Base-by-base conservation (phyloP, 345 rosid species). In the Brassica incana region DNA sequence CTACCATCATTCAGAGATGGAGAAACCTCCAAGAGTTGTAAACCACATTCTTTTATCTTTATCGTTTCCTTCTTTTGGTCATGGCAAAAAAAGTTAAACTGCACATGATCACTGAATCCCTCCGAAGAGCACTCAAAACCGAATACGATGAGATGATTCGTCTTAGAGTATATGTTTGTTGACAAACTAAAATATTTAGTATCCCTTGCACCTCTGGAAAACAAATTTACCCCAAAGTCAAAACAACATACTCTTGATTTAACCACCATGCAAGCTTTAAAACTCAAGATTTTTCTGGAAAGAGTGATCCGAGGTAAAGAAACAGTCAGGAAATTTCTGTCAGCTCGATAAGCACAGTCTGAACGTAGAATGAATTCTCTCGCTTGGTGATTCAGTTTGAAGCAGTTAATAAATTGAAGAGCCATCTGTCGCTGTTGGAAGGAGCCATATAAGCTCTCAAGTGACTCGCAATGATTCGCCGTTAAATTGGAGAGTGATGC, bases 331-430 rank as follows among this genome's bases (percentile, higher is more conserved):
- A 8, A 9, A 36, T 36, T 8, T 36, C 43, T 2, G 8, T 36
- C 43, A 36, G 2, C 43, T 36, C 43, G 43, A 36, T 67, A 67
- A 0, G 54, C 52, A 6, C 71, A 67, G 9, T 18, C 16, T 38
- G 71, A 67, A 2, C 2, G 56, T 40, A 67, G 16, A 23, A 67
- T 67, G 71, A 5, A 6, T 5, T 38, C 33, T 40, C 56, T 67
- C 16, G 71, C 56, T 11, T 67, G 16, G 2, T 20, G 16, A 67
- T 40, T 67, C 16, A 67, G 71, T 67, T 40, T 67, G 16, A 10
- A 67, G 56, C 71, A 67, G 56, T 67, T 67, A 11, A 67, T 67
- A 67, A 67, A 40, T 1, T 67, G 54, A 8, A 38, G 71, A 40
- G 56, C 71, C 54, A 12, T 20, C 15, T 18, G 56, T 18, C 10